These are phyloP conservation scores for Penicillium mononematosum DNA, from an alignment of 495 filamentous ascomycete genomes.

Conservation along the genomic window DNA sequence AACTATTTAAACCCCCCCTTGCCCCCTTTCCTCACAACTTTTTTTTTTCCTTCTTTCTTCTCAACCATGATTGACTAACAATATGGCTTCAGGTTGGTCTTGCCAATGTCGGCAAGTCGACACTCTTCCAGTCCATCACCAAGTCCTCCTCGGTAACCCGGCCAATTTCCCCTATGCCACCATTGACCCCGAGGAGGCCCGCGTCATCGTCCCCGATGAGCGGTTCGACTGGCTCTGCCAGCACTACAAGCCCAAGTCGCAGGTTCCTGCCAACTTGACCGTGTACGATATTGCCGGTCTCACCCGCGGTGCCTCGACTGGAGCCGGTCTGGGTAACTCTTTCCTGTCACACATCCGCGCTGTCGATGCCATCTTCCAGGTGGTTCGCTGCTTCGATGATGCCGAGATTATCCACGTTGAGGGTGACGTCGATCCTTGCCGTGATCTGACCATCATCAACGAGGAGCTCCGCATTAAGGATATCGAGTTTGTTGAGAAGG, in stretches of 20 bases:
- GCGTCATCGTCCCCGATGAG: slow-evolving; percentile 95
- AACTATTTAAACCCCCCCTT: slow-evolving; percentile 31
- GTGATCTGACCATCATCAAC: slow-evolving; percentile 94
- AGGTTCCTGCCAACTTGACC: slow-evolving; percentile 93
- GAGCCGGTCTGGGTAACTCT: slow-evolving; percentile 94
- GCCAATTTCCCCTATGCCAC: slow-evolving; percentile 99
- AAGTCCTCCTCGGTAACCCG: slow-evolving; percentile 97
- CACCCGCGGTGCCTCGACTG: slow-evolving; percentile 93
- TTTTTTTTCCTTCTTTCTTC: slow-evolving; percentile 17
- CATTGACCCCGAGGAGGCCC: slow-evolving; percentile 97
- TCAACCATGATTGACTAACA: slow-evolving; percentile 24
- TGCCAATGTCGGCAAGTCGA: slow-evolving; percentile 99
- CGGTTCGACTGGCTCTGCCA: slow-evolving; percentile 94
- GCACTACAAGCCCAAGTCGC: slow-evolving; percentile 95
- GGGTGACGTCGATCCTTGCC: slow-evolving; percentile 91
- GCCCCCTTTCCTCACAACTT: slow-evolving; percentile 22
- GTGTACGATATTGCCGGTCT: slow-evolving; percentile 99
- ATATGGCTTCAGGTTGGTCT: slow-evolving; percentile 75
- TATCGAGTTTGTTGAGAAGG: slow-evolving; percentile 98
- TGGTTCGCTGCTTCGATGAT: slow-evolving; percentile 98
- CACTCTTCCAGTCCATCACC: slow-evolving; percentile 98
- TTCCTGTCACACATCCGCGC: slow-evolving; percentile 99
- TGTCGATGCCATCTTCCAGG: slow-evolving; percentile 99
- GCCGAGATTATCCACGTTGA: slow-evolving; percentile 99
- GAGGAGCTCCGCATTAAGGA: slow-evolving; percentile 97